A percentile compares a stretch with the other conserved stretches of the same genome.
Conservation (phyloP, 805 yeast species). For the Saccharomycopsis fibuligera region DNA sequence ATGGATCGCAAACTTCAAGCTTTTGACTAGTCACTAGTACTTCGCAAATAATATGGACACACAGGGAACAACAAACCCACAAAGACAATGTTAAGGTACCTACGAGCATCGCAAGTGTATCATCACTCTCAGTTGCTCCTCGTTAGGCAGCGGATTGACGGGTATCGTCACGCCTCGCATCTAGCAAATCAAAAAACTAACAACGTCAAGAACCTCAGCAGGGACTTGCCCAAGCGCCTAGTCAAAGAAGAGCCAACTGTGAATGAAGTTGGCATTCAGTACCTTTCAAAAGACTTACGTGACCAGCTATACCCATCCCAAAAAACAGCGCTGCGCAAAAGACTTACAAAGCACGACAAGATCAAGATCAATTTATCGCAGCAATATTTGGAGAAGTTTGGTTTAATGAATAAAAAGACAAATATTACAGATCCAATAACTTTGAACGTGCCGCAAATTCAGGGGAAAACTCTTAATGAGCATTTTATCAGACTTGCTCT, state of each 20-base stretch:
- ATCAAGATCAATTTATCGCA: constrained; percentile 48
- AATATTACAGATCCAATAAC: constrained; percentile 51
- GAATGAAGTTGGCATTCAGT: constrained; percentile 78
- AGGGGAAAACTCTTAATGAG: constrained; percentile 70
- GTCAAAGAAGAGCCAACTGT: constrained; percentile 18
- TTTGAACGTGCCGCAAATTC: constrained; percentile 60
- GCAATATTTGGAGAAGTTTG: constrained; percentile 51
- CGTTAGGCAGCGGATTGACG: no score
- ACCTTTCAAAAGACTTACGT: constrained; percentile 54
- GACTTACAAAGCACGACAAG: constrained; percentile 24
- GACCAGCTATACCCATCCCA: constrained; percentile 47
- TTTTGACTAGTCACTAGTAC: no score
- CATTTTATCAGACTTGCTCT: constrained; percentile 75
- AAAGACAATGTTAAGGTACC: no score
- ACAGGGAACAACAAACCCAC: no score
- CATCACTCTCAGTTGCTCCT: no score
- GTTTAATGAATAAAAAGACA: constrained; percentile 72
- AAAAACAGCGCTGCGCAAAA: constrained; percentile 5
- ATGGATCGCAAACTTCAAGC: no score
- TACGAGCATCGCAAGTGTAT: no score
- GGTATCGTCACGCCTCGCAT: no score
- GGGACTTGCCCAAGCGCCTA: no score
- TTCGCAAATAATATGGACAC: no score
- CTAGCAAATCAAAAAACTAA: not conserved
- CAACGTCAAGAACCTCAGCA: no score